Conservation (phyloP, 306 rosid genomes). For the Quercus berberidifolia region DNA sequence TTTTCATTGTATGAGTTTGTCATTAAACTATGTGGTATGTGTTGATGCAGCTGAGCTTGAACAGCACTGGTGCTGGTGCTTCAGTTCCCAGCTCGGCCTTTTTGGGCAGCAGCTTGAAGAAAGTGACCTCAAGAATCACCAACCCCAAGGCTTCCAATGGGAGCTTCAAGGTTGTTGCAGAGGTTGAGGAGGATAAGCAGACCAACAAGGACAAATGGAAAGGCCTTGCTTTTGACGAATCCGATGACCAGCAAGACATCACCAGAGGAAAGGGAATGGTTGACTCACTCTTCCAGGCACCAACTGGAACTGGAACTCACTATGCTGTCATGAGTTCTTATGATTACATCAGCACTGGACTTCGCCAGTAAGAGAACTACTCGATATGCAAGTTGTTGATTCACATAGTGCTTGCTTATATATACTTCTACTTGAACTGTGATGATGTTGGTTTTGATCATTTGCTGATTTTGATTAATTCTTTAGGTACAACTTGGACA, state of each 20-base stretch:
- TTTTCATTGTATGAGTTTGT: background rate
- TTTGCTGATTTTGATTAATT: background rate
- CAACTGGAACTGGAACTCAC: slow-evolving; percentile 59
- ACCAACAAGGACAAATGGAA: slow-evolving; percentile 61
- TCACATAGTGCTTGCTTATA: background rate
- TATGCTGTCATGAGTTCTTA: slow-evolving; percentile 78
- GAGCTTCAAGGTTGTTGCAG: slow-evolving; percentile 53
- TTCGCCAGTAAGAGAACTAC: slow-evolving; percentile 47
- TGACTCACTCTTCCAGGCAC: slow-evolving; percentile 84
- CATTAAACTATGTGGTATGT: background rate
- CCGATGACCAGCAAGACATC: slow-evolving; percentile 97
- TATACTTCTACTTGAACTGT: background rate
- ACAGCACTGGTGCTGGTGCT: slow-evolving; percentile 50
- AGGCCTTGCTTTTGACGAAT: slow-evolving; percentile 65
- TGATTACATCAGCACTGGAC: slow-evolving; percentile 82
- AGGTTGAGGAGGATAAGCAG: slow-evolving; percentile 46
- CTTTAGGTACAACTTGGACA: slow-evolving; percentile 70
- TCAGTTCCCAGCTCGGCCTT: slow-evolving; percentile 66
- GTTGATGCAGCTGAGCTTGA: slow-evolving; percentile 61
- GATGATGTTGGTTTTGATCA: slow-evolving; percentile 4
- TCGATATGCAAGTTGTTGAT: background rate
- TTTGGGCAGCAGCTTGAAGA: slow-evolving; percentile 82
- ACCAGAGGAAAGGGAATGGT: slow-evolving; percentile 97
- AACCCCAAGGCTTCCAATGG: slow-evolving; percentile 44
- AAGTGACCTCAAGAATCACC: slow-evolving; percentile 43